A percentile compares a stretch with the other conserved stretches of the same genome.
Conservation (phyloP, 495 filamentous ascomycete species). For the Penicillium paradoxum region DNA sequence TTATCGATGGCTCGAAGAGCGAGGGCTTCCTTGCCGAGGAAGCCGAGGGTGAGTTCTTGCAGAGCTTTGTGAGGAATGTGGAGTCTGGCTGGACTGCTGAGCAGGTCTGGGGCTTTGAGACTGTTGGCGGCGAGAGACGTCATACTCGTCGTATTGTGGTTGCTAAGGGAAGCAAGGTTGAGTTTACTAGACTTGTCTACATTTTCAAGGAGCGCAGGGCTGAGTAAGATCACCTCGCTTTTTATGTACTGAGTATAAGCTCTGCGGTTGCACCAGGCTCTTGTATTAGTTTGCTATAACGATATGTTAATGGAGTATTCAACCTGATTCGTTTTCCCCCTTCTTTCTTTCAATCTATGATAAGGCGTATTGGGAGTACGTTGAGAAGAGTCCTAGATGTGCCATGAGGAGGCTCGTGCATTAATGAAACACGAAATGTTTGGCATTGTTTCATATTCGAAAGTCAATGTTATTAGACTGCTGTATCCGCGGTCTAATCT, state of each 20-base stretch:
- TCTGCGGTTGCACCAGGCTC: background rate
- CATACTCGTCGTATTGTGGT: conserved; percentile 64
- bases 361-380: background rate
- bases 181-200: conserved; percentile 69
- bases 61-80: conserved; percentile 44
- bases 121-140: conserved; percentile 54
- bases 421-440: background rate
- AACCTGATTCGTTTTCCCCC: no score
- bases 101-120: conserved; percentile 63
- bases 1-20: conserved; percentile 29
- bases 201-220: conserved; percentile 41
- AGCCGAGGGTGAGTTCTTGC: conserved; percentile 38
- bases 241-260: background rate
- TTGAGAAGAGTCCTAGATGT: background rate
- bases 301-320: no score
- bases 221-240: background rate
- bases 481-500: background rate
- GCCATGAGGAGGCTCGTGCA: background rate
- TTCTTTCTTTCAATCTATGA: no score
- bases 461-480: background rate
- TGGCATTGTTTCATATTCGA: background rate
- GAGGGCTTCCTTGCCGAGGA: conserved; percentile 41
- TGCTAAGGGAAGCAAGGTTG: conserved; percentile 55
- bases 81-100: conserved; percentile 45
- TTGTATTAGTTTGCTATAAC: background rate